Conservation (phyloP, 495 filamentous ascomycete genomes). For the Xylona heveae region DNA sequence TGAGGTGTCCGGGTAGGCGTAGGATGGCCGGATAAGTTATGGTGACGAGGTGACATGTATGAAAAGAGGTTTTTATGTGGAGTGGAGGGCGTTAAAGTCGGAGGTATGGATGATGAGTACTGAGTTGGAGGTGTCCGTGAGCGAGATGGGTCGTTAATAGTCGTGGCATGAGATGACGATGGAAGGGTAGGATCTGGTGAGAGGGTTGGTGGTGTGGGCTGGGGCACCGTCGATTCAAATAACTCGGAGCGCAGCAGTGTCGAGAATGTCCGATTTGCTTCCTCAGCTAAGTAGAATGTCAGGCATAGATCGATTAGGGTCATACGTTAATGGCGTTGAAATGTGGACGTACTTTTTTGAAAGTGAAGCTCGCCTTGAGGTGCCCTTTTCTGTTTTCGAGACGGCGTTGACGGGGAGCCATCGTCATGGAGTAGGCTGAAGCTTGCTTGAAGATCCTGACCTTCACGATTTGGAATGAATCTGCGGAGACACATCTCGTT, state of each 20-base stretch:
- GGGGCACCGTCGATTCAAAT: slow-evolving; percentile 76
- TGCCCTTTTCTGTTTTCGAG: slow-evolving; percentile 59
- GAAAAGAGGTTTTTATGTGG: slow-evolving; percentile 95
- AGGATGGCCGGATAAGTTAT: slow-evolving; percentile 41
- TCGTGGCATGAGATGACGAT: slow-evolving; percentile 30
- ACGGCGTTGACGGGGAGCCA: slow-evolving; percentile 77
- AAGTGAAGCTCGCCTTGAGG: slow-evolving; percentile 84
- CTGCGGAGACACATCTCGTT: slow-evolving; percentile 22
- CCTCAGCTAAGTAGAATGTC: slow-evolving; percentile 38
- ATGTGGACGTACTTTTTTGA: slow-evolving; percentile 51
- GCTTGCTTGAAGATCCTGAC: slow-evolving; percentile 79
- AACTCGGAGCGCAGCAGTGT: slow-evolving; percentile 75
- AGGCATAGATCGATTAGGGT: background rate
- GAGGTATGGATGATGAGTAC: slow-evolving; percentile 32
- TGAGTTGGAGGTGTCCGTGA: slow-evolving; percentile 66
- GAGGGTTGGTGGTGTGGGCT: slow-evolving; percentile 43
- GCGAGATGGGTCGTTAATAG: slow-evolving; percentile 44
- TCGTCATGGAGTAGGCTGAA: slow-evolving; percentile 82
- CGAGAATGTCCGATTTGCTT: slow-evolving; percentile 83
- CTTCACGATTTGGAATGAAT: slow-evolving; percentile 88
- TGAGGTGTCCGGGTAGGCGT: slow-evolving; percentile 81
- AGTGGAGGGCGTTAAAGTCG: slow-evolving; percentile 69
- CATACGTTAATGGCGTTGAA: background rate
- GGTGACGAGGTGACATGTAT: slow-evolving; percentile 63
- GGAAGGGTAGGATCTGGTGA: slow-evolving; percentile 38